Percentiles rank a stretch among this genome's conserved stretches.
phyloP scores from a whole-genome alignment of 768 basidiomycete genomes.

The Agaricus sinodeliciosus region DNA sequence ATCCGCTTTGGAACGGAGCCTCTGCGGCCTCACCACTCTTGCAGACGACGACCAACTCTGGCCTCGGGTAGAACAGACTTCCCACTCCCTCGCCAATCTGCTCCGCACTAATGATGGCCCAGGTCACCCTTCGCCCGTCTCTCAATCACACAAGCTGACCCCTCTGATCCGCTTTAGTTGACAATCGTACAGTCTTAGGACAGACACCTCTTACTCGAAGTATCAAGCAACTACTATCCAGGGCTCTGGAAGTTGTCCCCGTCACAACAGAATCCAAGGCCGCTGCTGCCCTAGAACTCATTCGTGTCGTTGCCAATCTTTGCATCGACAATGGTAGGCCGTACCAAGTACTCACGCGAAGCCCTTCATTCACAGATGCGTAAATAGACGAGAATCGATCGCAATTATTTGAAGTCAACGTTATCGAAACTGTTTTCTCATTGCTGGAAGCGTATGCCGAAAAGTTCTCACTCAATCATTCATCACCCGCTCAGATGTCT shows the following conservation, averaged over 20 bases:
- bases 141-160: not conserved
- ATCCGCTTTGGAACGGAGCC: slow-evolving; percentile 25
- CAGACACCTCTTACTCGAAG: slow-evolving; percentile 57
- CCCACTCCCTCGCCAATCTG: slow-evolving; percentile 54
- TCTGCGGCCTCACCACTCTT: slow-evolving; percentile 27
- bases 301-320: slow-evolving; percentile 76
- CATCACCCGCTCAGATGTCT: slow-evolving; percentile 25
- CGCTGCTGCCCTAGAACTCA: slow-evolving; percentile 54
- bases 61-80: slow-evolving; percentile 43
- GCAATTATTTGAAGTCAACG: slow-evolving; percentile 59
- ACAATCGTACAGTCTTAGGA: slow-evolving; percentile 67
- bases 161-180: slow-evolving; percentile 36
- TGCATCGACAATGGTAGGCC: slow-evolving; percentile 76
- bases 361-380: not conserved
- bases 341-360: not conserved
- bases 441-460: slow-evolving; percentile 67
- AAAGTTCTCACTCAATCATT: slow-evolving; percentile 26
- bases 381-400: slow-evolving; percentile 67
- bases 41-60: slow-evolving; percentile 34
- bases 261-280: slow-evolving; percentile 40
- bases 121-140: slow-evolving; percentile 27
- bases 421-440: slow-evolving; percentile 60
- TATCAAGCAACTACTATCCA: slow-evolving; percentile 52
- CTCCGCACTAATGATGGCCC: slow-evolving; percentile 49
- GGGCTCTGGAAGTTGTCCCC: slow-evolving; percentile 43